These are phyloP conservation scores for Ophiosphaerella narmari DNA, from an alignment of 2,329 filamentous ascomycete species.

Conservation along the genomic window DNA sequence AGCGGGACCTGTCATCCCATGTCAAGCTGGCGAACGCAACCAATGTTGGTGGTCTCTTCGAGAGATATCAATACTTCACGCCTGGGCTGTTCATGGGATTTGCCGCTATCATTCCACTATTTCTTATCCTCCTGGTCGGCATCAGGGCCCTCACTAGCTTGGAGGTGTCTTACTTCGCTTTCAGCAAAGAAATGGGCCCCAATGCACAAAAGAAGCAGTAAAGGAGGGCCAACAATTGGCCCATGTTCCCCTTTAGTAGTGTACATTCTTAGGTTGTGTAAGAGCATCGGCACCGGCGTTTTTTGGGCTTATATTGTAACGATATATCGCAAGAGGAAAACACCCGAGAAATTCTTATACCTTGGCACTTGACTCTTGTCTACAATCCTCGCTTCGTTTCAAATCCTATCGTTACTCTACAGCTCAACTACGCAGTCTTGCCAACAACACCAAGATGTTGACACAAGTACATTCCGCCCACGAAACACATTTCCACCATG, in stretches of 20 bases:
- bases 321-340: not conserved
- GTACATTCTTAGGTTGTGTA: constrained; percentile 3
- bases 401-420: not conserved
- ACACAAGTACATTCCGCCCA: constrained; percentile 27
- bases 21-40: constrained; percentile 27
- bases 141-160: constrained; percentile 77
- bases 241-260: not conserved
- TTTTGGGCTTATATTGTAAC: not conserved
- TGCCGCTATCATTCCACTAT: constrained; percentile 69
- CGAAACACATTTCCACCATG: constrained; percentile 32
- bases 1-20: constrained; percentile 61
- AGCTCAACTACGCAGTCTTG: constrained; percentile 1
- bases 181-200: constrained; percentile 95
- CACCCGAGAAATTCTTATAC: no score
- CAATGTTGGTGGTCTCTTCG: constrained; percentile 64
- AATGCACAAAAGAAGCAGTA: constrained; percentile 80
- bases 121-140: constrained; percentile 79
- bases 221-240: not conserved
- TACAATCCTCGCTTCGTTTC: no score
- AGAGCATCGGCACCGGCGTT: constrained; percentile 7
- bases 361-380: no score
- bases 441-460: constrained; percentile 24
- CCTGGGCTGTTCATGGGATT: constrained; percentile 91
- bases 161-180: constrained; percentile 89
- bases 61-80: constrained; percentile 93